Conservation (phyloP, 768 basidiomycete genomes). For the Tylopilus rubrobrunneus region DNA sequence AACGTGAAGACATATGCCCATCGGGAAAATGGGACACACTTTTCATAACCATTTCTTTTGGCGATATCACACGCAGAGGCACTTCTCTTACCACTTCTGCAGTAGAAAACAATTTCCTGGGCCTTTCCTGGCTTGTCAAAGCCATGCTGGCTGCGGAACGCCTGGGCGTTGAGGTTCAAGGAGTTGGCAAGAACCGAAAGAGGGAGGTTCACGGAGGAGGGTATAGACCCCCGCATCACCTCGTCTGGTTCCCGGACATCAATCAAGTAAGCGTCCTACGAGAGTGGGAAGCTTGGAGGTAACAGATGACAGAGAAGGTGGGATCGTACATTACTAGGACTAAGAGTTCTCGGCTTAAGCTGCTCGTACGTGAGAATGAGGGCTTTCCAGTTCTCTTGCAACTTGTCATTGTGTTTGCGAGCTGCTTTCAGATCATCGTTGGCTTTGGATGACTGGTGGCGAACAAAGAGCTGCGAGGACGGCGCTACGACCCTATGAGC, state of each 20-base stretch:
- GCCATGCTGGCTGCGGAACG: slow-evolving; percentile 61
- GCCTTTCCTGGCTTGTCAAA: slow-evolving; percentile 67
- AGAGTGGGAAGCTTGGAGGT: slow-evolving; percentile 10
- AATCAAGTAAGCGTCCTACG: slow-evolving; percentile 66
- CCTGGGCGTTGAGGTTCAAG: slow-evolving; percentile 50
- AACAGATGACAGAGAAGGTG: background rate
- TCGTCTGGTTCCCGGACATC: slow-evolving; percentile 95
- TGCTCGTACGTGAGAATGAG: slow-evolving; percentile 73
- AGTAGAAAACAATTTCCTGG: slow-evolving; percentile 87
- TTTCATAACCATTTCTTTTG: slow-evolving; percentile 73
- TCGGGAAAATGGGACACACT: slow-evolving; percentile 45
- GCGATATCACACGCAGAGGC: slow-evolving; percentile 80
- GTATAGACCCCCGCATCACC: slow-evolving; percentile 88
- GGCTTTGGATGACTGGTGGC: slow-evolving; percentile 34
- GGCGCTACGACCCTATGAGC: slow-evolving; percentile 5
- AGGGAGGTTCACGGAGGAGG: slow-evolving; percentile 87
- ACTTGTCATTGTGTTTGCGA: slow-evolving; percentile 31
- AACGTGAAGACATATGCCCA: background rate
- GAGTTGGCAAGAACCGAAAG: slow-evolving; percentile 71
- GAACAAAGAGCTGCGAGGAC: slow-evolving; percentile 18
- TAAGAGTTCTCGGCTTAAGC: slow-evolving; percentile 73
- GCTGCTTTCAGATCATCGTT: slow-evolving; percentile 24
- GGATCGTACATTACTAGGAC: slow-evolving; percentile 58
- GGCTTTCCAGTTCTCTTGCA: slow-evolving; percentile 74
- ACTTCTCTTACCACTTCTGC: slow-evolving; percentile 83